phyloP scores from a whole-genome alignment of 2,329 filamentous ascomycete species.

The Nannizziopsis barbatae region DNA sequence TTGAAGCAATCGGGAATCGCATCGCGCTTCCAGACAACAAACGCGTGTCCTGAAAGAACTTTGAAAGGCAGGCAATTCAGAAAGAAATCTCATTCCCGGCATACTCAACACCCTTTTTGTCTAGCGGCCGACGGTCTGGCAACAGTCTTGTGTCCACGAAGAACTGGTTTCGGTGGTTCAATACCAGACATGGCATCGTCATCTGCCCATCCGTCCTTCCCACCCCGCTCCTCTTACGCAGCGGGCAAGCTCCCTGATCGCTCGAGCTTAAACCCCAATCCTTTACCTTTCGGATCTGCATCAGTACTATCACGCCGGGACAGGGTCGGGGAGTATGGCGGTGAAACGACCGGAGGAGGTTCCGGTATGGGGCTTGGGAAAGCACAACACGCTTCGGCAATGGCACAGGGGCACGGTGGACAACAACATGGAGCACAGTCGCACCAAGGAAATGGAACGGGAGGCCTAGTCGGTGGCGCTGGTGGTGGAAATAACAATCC shows the following conservation, averaged over 20 bases:
- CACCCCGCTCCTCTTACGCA: slow-evolving; percentile 43
- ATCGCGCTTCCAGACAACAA: too few species aligned
- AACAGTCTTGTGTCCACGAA: too few species aligned
- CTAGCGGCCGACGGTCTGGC: too few species aligned
- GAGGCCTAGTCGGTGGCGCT: slow-evolving; percentile 28
- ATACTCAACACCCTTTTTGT: too few species aligned
- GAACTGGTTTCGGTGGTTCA: too few species aligned
- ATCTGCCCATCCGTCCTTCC: slow-evolving; percentile 44
- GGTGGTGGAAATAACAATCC: slow-evolving; percentile 38
- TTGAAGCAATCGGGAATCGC: too few species aligned
- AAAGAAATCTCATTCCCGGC: too few species aligned
- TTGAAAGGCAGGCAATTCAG: too few species aligned
- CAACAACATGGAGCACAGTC: slow-evolving; percentile 34
- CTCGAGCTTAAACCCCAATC: slow-evolving; percentile 29
- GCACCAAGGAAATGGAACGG: slow-evolving; percentile 24
- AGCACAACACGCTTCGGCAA: slow-evolving; percentile 17
- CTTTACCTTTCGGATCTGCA: slow-evolving; percentile 32
- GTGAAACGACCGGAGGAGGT: not conserved
- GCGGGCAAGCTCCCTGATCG: slow-evolving; percentile 45
- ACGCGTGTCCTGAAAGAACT: too few species aligned
- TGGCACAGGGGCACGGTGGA: slow-evolving; percentile 16
- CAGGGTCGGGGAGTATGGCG: slow-evolving; percentile 14
- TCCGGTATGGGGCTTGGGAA: slow-evolving; percentile 17
- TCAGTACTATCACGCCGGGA: slow-evolving; percentile 34
- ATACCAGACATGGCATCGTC: slow-evolving; percentile 33